These are phyloP conservation scores for Asterionellopsis glacialis DNA, from an alignment of 108 stramenopile genomes.

Conservation along the genomic window DNA sequence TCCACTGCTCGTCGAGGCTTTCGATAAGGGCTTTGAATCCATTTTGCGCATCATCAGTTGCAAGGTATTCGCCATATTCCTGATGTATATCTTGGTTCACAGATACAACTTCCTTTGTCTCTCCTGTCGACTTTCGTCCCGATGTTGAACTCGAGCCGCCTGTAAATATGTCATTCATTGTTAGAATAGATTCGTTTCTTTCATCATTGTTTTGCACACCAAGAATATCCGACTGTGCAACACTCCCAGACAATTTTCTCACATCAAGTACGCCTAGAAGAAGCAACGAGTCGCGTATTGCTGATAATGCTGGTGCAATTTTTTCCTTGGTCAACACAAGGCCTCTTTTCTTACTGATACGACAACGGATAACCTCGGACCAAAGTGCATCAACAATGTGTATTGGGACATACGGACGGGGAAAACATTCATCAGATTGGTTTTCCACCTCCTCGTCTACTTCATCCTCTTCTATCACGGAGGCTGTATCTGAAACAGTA, in stretches of 20 bases:
- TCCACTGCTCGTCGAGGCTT: conserved; percentile 21
- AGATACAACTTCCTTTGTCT: conserved; percentile 29
- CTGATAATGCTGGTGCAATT: conserved; percentile 13
- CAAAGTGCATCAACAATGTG: conserved; percentile 34
- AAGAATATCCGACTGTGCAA: not conserved
- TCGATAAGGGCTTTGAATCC: conserved; percentile 15
- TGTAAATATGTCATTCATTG: not conserved
- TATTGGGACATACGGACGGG: conserved; percentile 23
- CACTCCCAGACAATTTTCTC: not conserved
- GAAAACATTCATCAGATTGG: not conserved
- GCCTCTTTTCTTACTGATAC: not conserved
- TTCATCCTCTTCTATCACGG: not conserved
- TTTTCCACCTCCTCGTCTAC: conserved; percentile 1
- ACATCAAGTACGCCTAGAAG: conserved; percentile 39
- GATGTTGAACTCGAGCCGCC: not conserved
- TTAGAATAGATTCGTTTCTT: not conserved
- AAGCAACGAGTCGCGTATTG: conserved; percentile 36
- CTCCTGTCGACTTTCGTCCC: conserved; percentile 3
- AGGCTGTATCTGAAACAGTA: not conserved
- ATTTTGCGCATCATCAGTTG: conserved; percentile 18
- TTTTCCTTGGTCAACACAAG: conserved; percentile 4
- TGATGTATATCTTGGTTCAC: conserved; percentile 41
- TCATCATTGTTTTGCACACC: not conserved
- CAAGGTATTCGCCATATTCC: conserved; percentile 41
- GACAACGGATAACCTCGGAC: conserved; percentile 23